A percentile compares a stretch with the other conserved stretches of the same genome.
Evolutionary conservation across 768 basidiomycete genomes (phyloP).

Genomic region (Kwoniella dejecticola): DNA sequence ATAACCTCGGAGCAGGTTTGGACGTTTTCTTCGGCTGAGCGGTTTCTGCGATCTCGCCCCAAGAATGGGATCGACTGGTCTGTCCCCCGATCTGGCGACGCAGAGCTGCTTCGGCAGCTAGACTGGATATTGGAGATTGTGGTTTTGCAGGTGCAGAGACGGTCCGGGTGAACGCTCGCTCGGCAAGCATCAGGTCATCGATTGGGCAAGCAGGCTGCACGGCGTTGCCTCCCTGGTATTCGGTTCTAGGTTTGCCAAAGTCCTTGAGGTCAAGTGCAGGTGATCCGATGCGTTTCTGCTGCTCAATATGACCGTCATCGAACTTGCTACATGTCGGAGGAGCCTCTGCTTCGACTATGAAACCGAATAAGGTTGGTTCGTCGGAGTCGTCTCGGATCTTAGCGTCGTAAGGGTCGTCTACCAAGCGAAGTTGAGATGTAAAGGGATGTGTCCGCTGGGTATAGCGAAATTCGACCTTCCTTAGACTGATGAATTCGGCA

Average conservation of each 20-base stretch:
- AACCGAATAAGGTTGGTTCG: slow-evolving; percentile 34
- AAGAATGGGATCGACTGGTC: slow-evolving; percentile 15
- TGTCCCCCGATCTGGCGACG: slow-evolving; percentile 18
- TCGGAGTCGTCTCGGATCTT: slow-evolving; percentile 12
- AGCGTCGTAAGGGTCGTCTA: slow-evolving; percentile 21
- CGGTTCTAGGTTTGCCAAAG: no score
- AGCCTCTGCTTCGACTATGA: slow-evolving; percentile 45
- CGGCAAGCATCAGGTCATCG: slow-evolving; percentile 1
- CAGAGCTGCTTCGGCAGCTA: slow-evolving; percentile 31
- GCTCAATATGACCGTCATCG: slow-evolving; percentile 4
- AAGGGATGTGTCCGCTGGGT: slow-evolving; percentile 41
- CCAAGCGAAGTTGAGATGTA: slow-evolving; percentile 33
- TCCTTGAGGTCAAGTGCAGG: no score
- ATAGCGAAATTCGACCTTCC: slow-evolving; percentile 42
- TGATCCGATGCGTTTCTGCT: no score
- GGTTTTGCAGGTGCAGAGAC: slow-evolving; percentile 15
- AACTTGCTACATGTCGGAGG: slow-evolving; percentile 46
- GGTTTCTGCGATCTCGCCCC: not conserved
- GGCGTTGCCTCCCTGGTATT: no score
- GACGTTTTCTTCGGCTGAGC: slow-evolving; percentile 10
- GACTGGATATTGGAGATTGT: not conserved
- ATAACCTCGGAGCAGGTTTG: slow-evolving; percentile 36
- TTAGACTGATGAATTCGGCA: slow-evolving; percentile 37
- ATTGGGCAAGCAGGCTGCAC: not conserved
- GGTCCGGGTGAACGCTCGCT: slow-evolving; percentile 17